Evolutionary conservation across 176 grass and related monocot species (phyloP).

Genomic region (Sorghum bicolor): DNA sequence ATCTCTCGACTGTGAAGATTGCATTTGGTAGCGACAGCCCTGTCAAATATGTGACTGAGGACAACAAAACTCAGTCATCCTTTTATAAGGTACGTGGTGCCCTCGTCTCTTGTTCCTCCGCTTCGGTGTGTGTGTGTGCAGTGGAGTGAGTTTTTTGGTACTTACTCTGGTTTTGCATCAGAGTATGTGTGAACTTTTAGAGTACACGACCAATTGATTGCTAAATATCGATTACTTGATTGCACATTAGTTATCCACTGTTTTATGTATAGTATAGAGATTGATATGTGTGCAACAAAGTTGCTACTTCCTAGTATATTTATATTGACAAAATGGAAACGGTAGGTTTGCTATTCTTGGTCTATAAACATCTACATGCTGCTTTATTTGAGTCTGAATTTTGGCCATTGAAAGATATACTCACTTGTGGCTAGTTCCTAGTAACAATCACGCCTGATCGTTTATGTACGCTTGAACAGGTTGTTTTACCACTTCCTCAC

Average conservation of each 20-base stretch:
- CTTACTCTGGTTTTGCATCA: not conserved
- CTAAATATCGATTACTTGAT: not conserved
- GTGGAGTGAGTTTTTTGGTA: not conserved
- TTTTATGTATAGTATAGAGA: not conserved
- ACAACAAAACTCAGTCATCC: slow-evolving; percentile 30
- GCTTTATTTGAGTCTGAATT: not conserved
- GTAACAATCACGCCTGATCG: not conserved
- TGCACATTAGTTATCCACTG: not conserved
- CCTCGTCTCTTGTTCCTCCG: not conserved
- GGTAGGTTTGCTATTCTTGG: not conserved
- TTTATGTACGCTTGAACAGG: slow-evolving; percentile 12
- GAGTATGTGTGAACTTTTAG: not conserved
- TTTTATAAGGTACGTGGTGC: slow-evolving; percentile 35
- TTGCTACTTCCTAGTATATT: not conserved
- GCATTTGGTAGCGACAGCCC: slow-evolving; percentile 57
- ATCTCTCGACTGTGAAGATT: slow-evolving; percentile 37
- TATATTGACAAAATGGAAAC: not conserved
- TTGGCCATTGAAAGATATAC: not conserved
- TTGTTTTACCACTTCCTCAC: slow-evolving; percentile 40
- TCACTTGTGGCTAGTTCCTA: not conserved
- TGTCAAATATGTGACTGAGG: slow-evolving; percentile 41
- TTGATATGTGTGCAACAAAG: not conserved
- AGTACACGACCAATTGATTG: not conserved
- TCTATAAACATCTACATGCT: not conserved
- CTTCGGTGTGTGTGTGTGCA: not conserved